phyloP scores from a whole-genome alignment of 148 eudicot species.

The Rhododendron vialii region DNA sequence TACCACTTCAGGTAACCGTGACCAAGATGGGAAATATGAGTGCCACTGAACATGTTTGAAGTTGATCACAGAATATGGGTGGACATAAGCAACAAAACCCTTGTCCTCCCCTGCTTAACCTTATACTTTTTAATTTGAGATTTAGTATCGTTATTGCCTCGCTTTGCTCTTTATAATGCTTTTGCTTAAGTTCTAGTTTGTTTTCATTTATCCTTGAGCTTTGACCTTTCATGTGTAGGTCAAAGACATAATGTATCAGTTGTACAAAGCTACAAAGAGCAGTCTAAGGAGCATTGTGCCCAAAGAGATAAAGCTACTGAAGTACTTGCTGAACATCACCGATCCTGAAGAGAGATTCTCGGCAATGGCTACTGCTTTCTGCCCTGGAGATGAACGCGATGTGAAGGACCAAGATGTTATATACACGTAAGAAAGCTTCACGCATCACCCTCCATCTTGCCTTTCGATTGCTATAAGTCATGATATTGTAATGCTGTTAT shows the following conservation, averaged over 20 bases:
- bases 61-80: neutral
- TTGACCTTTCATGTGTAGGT: conserved; percentile 42
- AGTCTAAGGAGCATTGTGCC: conserved; percentile 85
- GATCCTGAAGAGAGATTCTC: conserved; percentile 99
- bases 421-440: conserved; percentile 60
- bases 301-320: conserved; percentile 85
- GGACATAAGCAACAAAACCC: neutral
- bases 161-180: neutral
- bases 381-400: conserved; percentile 70
- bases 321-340: conserved; percentile 80
- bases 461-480: neutral
- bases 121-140: neutral
- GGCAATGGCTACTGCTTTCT: conserved; percentile 87
- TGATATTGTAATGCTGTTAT: neutral
- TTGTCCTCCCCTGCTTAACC: neutral
- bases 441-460: neutral
- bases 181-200: neutral
- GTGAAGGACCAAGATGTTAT: conserved; percentile 62
- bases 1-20: neutral
- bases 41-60: neutral
- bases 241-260: conserved; percentile 78
- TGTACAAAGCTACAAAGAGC: conserved; percentile 86
- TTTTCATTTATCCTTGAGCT: neutral
- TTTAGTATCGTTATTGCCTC: neutral
- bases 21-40: neutral